Base-by-base conservation (phyloP, 768 basidiomycete species). In the Clitopilus passeckerianus region DNA sequence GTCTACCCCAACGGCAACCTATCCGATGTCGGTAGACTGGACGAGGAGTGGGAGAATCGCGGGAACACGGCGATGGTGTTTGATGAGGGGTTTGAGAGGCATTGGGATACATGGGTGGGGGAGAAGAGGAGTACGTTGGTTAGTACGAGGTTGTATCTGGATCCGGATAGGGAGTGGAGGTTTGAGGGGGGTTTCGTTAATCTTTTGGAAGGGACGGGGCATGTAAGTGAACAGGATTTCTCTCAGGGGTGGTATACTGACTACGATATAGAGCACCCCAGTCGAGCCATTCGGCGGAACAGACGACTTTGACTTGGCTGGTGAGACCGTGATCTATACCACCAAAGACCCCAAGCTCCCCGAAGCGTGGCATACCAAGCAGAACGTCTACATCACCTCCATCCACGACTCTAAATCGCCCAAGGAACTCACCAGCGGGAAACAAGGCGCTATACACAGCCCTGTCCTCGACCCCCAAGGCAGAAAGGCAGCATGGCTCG, bases 281-380 rank as follows among this genome's bases (percentile, higher is more conserved):
- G 89, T 94, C 46, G 89, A 92, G 66, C 91, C 93, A 6, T 93
- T 95, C 64, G 93, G 93, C n/a, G 90, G 86, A 46, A 81, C 83
- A 1, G 86, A 89, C 61, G 88, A 95, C 74, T 91, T 91, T 67
- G 87, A 91, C 67, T 79, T 92, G 27, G 90, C 89, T 5, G 68
- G 75, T 1, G 77, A 78, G 10, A 79, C 87, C 59, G 82, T 98
- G 57, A 80, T 93, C 34, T 91, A 96, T 68, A 93, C 93, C 5
- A 79, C 93, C 56, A 95, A 95, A 68, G 91, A 96, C 65, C 89
- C 92, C 1, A 66, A 79, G 57, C 80, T 95, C 16, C 85, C 86
- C 12, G 79, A 83, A 44, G 90, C 95, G 0, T 86, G 80, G 80
- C 95, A 98, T 72, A 98, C 96, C 1, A 92, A 91, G 65, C 90